Evolutionary conservation across 2,329 filamentous ascomycete genomes (phyloP).

Genomic region (Fusarium solani-melongenae): DNA sequence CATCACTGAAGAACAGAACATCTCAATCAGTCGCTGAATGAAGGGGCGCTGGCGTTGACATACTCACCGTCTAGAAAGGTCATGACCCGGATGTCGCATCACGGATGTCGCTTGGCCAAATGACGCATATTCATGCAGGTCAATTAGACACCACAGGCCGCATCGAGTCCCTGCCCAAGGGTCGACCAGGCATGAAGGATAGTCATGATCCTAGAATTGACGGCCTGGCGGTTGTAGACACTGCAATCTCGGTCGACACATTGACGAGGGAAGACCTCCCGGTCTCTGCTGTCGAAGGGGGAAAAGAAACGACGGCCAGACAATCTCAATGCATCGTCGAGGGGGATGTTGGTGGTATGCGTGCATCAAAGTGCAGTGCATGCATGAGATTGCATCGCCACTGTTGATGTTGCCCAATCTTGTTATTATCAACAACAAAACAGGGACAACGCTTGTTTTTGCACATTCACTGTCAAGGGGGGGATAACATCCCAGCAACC

Average conservation of each 20-base stretch:
- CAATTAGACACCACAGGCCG: not conserved
- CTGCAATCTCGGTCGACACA: not conserved
- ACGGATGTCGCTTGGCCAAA: not conserved
- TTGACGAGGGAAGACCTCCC: not conserved
- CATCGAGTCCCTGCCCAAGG: not conserved
- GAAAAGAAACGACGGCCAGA: not conserved
- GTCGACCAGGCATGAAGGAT: not conserved
- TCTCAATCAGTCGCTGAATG: not conserved
- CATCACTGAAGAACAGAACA: not conserved
- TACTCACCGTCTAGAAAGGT: not conserved
- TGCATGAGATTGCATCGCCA: not conserved
- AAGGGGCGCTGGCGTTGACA: not conserved
- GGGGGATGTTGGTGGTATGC: not conserved
- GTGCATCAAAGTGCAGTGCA: not conserved
- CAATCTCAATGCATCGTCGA: not conserved
- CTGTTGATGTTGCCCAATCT: constrained; percentile 4
- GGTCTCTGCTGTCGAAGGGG: not conserved
- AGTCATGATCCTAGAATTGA: not conserved
- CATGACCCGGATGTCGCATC: not conserved
- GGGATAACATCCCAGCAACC: constrained; percentile 15
- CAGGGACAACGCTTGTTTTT: constrained; percentile 10
- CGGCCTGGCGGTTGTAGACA: not conserved
- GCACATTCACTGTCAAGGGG: not conserved
- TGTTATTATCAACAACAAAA: constrained; percentile 21
- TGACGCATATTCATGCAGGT: not conserved